phyloP scores from a whole-genome alignment of 352 stramenopile species.

The Lagenidium giganteum region DNA sequence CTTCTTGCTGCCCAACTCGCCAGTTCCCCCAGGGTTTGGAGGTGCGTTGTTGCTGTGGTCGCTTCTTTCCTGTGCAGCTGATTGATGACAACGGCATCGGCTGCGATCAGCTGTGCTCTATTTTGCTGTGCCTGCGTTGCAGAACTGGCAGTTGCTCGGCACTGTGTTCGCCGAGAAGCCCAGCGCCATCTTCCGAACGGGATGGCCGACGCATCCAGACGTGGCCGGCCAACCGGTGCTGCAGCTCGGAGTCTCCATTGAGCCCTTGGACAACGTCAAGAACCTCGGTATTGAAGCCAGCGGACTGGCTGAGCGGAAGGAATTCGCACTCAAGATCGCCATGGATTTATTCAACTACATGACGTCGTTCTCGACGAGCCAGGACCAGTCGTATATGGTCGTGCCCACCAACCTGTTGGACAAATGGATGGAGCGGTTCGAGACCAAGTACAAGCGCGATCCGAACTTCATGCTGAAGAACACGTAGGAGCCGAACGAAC shows the following conservation, averaged over 20 bases:
- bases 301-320: slow-evolving; percentile 57
- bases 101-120: slow-evolving; percentile 60
- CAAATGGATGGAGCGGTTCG: slow-evolving; percentile 89
- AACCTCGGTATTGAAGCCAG: slow-evolving; percentile 70
- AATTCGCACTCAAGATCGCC: slow-evolving; percentile 90
- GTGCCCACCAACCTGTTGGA: slow-evolving; percentile 91
- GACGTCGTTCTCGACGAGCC: slow-evolving; percentile 80
- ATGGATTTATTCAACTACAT: slow-evolving; percentile 92
- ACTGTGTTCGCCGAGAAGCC: slow-evolving; percentile 69
- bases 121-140: slow-evolving; percentile 56
- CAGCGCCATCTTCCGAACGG: slow-evolving; percentile 62
- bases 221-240: slow-evolving; percentile 47
- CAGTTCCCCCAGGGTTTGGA: slow-evolving; percentile 49
- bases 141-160: slow-evolving; percentile 72
- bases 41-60: too few relatives aligned
- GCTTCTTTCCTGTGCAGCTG: too few relatives aligned
- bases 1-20: slow-evolving; percentile 61
- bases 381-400: slow-evolving; percentile 73
- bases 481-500: slow-evolving; percentile 11
- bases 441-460: slow-evolving; percentile 81
- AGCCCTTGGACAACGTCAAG: slow-evolving; percentile 68
- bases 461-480: slow-evolving; percentile 92
- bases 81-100: too few relatives aligned
- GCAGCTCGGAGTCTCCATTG: slow-evolving; percentile 67
- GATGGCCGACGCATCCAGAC: slow-evolving; percentile 59